phyloP scores from a whole-genome alignment of 306 rosid species.

The Fragaria vesca region DNA sequence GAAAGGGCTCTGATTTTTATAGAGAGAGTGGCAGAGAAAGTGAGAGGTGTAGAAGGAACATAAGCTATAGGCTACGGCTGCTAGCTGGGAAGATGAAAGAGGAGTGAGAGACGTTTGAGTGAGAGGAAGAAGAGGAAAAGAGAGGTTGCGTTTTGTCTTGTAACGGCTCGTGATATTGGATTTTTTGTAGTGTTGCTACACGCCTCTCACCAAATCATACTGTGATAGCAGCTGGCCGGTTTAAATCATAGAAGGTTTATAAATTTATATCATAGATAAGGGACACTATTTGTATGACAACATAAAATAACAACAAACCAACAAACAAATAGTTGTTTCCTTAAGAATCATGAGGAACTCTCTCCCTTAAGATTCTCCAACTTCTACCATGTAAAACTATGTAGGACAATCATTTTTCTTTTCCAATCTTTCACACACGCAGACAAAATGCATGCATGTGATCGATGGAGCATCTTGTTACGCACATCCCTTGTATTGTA shows the following conservation, averaged over 20 bases:
- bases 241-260: too few species aligned
- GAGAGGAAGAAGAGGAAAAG: neutral
- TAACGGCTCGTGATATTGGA: slow-evolving; percentile 33
- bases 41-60: neutral
- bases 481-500: too few species aligned
- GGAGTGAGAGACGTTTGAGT: neutral
- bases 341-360: neutral
- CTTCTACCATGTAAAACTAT: neutral
- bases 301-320: neutral
- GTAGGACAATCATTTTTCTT: neutral
- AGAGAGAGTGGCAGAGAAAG: slow-evolving; percentile 7
- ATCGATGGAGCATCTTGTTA: too few species aligned
- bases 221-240: too few species aligned
- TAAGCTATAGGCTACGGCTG: neutral
- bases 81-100: neutral
- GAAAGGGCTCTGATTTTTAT: slow-evolving; percentile 30
- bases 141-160: slow-evolving; percentile 23
- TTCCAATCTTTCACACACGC: neutral
- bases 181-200: slow-evolving; percentile 22
- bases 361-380: neutral
- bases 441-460: neutral
- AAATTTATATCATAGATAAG: too few species aligned
- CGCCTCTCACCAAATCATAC: slow-evolving; percentile 7
- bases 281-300: neutral
- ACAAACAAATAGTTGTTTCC: neutral